These are phyloP conservation scores for Yamadazyma philogaea DNA, from an alignment of 805 yeast genomes.

Conservation along the genomic window DNA sequence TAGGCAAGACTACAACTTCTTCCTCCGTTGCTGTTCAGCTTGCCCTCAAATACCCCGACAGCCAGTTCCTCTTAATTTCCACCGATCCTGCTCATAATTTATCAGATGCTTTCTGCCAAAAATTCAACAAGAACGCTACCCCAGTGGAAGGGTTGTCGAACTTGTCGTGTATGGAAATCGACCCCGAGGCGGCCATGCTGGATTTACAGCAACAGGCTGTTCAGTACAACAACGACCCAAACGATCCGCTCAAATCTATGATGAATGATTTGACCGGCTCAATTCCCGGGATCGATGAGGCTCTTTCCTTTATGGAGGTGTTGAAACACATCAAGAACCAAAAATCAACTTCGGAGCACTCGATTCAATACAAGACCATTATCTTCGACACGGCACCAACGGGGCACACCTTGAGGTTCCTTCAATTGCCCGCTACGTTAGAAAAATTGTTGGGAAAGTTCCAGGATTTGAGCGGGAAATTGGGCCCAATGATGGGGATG, in stretches of 20 bases:
- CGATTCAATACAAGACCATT: conserved; percentile 67
- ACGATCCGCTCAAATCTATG: conserved; percentile 65
- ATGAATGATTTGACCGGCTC: conserved; percentile 91
- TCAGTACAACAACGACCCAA: conserved; percentile 51
- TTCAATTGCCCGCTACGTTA: conserved; percentile 90
- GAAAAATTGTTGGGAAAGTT: conserved; percentile 85
- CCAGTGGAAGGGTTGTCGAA: conserved; percentile 85
- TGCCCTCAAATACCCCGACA: conserved; percentile 75
- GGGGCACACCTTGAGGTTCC: conserved; percentile 93
- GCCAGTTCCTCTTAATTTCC: conserved; percentile 83
- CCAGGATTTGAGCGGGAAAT: conserved; percentile 76
- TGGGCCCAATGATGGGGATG: conserved; percentile 86
- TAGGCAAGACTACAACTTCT: conserved; percentile 97
- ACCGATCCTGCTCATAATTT: conserved; percentile 99
- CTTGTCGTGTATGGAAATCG: conserved; percentile 97
- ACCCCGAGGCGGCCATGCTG: conserved; percentile 89
- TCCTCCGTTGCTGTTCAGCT: conserved; percentile 93
- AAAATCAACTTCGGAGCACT: conserved; percentile 20
- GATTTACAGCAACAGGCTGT: conserved; percentile 71
- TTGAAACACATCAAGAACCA: conserved; percentile 91
- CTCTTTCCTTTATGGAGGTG: conserved; percentile 95
- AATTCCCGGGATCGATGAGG: conserved; percentile 98
- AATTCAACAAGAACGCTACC: conserved; percentile 95
- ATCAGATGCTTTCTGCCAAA: conserved; percentile 97
- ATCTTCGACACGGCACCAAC: conserved; percentile 99